Evolutionary conservation across 2,329 filamentous ascomycete genomes (phyloP), one percentile per base, ranked within the genome.

Genomic region (Raffaelea ambrosiae): DNA sequence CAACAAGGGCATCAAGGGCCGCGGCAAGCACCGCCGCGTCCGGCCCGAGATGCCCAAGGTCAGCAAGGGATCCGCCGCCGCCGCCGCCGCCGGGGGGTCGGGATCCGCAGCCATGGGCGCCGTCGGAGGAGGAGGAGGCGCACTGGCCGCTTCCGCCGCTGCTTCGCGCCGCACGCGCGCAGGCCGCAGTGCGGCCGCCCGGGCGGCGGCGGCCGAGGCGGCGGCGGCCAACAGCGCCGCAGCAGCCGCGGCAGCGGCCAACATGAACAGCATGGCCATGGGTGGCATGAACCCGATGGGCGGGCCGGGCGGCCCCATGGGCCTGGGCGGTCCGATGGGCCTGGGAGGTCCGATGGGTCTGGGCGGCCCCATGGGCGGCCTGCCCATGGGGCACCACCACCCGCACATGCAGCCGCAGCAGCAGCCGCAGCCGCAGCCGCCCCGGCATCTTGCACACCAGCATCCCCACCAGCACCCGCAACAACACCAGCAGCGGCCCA

Each of bases 1-100:
- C 68, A 97, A 97, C 76, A 95, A 95, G 66, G 93, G 93, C 1
- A 96, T 97, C 72, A 97, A 96, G 67, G 93, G 93, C 11, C 82
- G 93, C 41, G 93, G 93, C 40, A 93, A 91, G 62, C 86, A 90
- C 57, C 76, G 88, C 48, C 81, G 81, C 49, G 84, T 89, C 47
- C 62, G 62, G 41, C 57, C 54, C 26, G 55, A 57, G 18, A 61
- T 56, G 44, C 52, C 52, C 20, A 66, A 62, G 55, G 54, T 48
- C 10, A 54, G 54, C 35, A 48, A 36, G 57, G 40, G n/a, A n/a
- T n/a, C n/a, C n/a, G n/a, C n/a, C n/a, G n/a, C n/a, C n/a, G n/a
- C n/a, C n/a, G n/a, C n/a, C n/a, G n/a, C 48, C 7, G 55, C 38
- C 46, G 50, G 10, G 53, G 57, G 5, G 26, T 19, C 48, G 7